Conservation (phyloP, 306 rosid species). For the Sindora glabra region DNA sequence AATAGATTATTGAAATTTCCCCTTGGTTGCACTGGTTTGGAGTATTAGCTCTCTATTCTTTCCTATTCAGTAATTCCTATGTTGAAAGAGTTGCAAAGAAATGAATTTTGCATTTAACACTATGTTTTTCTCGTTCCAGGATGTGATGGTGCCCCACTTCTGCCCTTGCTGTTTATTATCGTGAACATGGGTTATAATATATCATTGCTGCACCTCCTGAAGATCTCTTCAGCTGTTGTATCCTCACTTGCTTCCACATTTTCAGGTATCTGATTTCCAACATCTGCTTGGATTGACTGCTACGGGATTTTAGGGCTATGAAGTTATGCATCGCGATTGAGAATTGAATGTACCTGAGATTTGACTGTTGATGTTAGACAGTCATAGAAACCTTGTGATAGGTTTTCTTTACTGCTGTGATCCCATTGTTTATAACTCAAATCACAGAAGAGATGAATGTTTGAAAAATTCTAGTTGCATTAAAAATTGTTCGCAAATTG, state of each 20-base stretch:
- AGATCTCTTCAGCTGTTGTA: slow-evolving; percentile 88
- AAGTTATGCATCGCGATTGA: too few species aligned
- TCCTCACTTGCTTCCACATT: slow-evolving; percentile 85
- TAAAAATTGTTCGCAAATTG: too few species aligned
- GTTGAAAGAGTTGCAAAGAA: too few species aligned
- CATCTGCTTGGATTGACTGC: not conserved
- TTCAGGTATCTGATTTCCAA: slow-evolving; percentile 46
- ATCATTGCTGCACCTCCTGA: slow-evolving; percentile 77
- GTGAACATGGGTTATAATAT: slow-evolving; percentile 62
- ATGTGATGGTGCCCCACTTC: slow-evolving; percentile 49
- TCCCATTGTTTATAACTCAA: not conserved
- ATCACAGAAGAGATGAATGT: too few species aligned
- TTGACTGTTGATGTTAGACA: too few species aligned
- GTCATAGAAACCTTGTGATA: not conserved
- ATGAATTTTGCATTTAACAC: not conserved
- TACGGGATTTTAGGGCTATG: too few species aligned
- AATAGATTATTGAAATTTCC: too few species aligned
- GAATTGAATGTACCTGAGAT: too few species aligned
- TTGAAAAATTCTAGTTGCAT: too few species aligned
- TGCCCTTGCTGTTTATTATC: slow-evolving; percentile 37
- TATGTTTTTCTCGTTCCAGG: slow-evolving; percentile 22
- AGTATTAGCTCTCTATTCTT: too few species aligned
- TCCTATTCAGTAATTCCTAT: too few species aligned
- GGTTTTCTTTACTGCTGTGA: not conserved
- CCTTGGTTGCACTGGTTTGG: too few species aligned